Evolutionary conservation across 768 basidiomycete genomes (phyloP).

Genomic region (Rhodotorula graminis): DNA sequence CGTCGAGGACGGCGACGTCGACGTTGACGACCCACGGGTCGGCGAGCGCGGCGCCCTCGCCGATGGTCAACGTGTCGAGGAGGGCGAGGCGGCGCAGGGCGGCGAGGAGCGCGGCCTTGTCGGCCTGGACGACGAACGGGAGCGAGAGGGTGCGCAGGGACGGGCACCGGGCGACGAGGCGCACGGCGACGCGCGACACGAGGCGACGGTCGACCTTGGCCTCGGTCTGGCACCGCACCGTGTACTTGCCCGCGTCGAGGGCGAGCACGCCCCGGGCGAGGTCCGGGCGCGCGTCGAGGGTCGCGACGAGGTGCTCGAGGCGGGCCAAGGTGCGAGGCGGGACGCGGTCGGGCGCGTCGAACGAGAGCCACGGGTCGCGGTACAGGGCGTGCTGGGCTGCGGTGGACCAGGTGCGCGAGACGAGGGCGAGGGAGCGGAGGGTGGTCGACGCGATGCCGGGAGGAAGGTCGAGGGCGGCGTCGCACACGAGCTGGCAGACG

Average conservation of each 20-base stretch:
- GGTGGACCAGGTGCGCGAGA: slow-evolving; percentile 7
- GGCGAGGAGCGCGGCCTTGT: slow-evolving; percentile 11
- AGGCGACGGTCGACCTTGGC: background rate
- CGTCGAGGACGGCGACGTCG: slow-evolving; percentile 6
- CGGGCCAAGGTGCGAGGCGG: slow-evolving; percentile 1
- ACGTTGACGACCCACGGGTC: slow-evolving; percentile 31
- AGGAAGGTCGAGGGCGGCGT: background rate
- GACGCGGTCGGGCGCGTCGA: slow-evolving; percentile 18
- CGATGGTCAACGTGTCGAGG: slow-evolving; percentile 3
- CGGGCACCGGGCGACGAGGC: background rate
- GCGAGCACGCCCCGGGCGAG: background rate
- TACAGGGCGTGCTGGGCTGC: slow-evolving; percentile 13
- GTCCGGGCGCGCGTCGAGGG: slow-evolving; percentile 3
- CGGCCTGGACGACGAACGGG: slow-evolving; percentile 12
- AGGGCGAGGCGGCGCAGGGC: background rate
- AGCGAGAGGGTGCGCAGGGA: background rate
- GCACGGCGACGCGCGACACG: slow-evolving; percentile 3
- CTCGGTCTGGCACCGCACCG: slow-evolving; percentile 3
- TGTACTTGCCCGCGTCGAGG: slow-evolving; percentile 9
- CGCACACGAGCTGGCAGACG: background rate
- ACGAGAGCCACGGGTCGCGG: slow-evolving; percentile 12
- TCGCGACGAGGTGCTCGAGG: background rate
- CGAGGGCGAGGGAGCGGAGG: slow-evolving; percentile 35
- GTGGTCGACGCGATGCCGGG: slow-evolving; percentile 5
- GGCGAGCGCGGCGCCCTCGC: background rate